Conservation (phyloP, 495 filamentous ascomycete species). For the Hypoxylon fuscum region DNA sequence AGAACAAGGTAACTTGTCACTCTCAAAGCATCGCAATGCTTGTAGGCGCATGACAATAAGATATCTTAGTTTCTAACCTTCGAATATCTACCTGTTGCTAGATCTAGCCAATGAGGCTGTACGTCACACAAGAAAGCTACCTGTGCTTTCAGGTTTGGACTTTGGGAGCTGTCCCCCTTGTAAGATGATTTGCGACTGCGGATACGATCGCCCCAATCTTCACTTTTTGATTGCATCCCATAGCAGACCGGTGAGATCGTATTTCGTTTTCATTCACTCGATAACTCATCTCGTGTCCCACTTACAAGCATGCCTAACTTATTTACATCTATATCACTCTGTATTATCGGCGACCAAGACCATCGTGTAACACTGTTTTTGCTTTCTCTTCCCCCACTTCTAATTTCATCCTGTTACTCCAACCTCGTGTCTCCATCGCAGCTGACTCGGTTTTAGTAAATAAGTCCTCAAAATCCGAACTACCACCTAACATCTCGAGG, state of each 20-base stretch:
- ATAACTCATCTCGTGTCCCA: neutral
- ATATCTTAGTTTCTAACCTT: no score
- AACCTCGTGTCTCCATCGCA: neutral
- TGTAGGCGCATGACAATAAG: no score
- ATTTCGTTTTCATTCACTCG: no score
- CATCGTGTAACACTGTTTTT: conserved; percentile 1
- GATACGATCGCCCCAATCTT: no score
- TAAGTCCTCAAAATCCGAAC: neutral
- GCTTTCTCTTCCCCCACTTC: neutral
- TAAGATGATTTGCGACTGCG: no score
- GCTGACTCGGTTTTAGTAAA: neutral
- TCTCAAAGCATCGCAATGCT: conserved; percentile 5
- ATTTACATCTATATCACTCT: neutral
- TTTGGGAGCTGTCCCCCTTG: neutral
- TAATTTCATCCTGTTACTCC: neutral
- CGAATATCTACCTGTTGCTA: no score
- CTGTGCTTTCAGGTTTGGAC: no score
- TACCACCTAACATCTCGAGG: neutral
- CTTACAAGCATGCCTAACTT: neutral
- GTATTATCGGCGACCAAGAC: conserved; percentile 7
- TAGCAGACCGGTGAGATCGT: no score
- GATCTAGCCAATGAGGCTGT: no score
- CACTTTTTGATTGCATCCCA: no score
- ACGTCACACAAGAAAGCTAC: no score
- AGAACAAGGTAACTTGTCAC: conserved; percentile 14